Evolutionary conservation across 345 rosid genomes (phyloP).

Genomic region (Eucalyptus erythrocorys): DNA sequence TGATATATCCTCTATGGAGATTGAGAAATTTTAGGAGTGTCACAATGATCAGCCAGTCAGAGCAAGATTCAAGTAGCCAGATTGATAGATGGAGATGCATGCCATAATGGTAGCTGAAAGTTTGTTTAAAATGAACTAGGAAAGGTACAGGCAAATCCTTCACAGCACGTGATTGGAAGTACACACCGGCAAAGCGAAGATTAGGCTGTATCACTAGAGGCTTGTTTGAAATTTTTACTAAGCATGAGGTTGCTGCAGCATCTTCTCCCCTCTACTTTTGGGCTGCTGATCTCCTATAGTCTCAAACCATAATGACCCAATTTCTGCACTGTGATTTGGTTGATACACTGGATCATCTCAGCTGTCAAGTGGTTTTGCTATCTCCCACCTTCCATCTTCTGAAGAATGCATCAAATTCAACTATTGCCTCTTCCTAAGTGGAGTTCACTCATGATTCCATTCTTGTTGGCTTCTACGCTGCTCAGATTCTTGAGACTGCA

Average conservation of each 20-base stretch:
- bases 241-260: neutral
- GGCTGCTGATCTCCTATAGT: neutral
- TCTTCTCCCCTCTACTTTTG: neutral
- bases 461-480: neutral
- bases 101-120: neutral
- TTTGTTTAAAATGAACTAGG: neutral
- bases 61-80: neutral
- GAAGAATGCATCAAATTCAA: neutral
- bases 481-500: neutral
- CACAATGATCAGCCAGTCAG: neutral
- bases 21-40: neutral
- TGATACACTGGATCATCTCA: neutral
- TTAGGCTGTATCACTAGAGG: neutral
- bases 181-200: neutral
- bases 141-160: neutral
- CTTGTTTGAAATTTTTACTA: neutral
- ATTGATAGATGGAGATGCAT: neutral
- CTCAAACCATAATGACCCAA: neutral
- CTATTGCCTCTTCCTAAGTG: neutral
- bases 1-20: neutral
- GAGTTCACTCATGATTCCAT: neutral
- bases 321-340: neutral
- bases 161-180: neutral
- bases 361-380: neutral
- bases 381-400: neutral